Evolutionary conservation across 2,329 filamentous ascomycete genomes (phyloP).

Genomic region (Trichoderma citrinoviride): DNA sequence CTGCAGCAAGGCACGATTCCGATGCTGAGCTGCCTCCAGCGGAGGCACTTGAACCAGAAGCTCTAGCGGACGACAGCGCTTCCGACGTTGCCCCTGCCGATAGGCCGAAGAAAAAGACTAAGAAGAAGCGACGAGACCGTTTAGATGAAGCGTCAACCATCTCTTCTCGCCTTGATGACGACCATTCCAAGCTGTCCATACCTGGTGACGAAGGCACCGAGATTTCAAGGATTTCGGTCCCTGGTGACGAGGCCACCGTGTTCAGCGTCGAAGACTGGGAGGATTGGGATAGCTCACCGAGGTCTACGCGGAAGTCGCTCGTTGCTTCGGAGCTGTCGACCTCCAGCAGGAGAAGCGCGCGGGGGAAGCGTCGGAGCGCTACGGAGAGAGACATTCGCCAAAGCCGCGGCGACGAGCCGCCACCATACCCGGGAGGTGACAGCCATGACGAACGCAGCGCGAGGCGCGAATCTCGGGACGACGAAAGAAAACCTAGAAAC

Average conservation of each 20-base stretch:
- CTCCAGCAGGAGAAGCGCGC: slow-evolving; percentile 41
- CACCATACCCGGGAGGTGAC: slow-evolving; percentile 29
- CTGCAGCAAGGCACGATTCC: neutral
- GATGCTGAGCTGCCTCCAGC: neutral
- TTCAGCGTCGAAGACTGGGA: slow-evolving; percentile 20
- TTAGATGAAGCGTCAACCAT: slow-evolving; percentile 22
- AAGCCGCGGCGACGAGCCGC: slow-evolving; percentile 38
- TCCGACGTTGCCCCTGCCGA: slow-evolving; percentile 1
- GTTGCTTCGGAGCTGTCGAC: slow-evolving; percentile 40
- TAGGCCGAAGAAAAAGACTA: slow-evolving; percentile 15
- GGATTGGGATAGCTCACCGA: slow-evolving; percentile 16
- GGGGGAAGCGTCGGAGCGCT: slow-evolving; percentile 39
- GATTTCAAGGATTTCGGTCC: slow-evolving; percentile 6
- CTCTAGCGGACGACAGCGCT: neutral
- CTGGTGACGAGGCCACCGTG: slow-evolving; percentile 15
- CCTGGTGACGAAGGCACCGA: slow-evolving; percentile 11
- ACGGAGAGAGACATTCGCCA: slow-evolving; percentile 37
- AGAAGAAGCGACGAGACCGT: slow-evolving; percentile 15
- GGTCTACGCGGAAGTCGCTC: slow-evolving; percentile 23
- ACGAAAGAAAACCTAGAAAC: slow-evolving; percentile 36
- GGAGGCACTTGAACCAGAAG: neutral
- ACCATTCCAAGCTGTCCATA: slow-evolving; percentile 30
- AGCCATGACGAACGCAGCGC: slow-evolving; percentile 47
- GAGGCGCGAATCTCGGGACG: slow-evolving; percentile 44
- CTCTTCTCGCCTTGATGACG: slow-evolving; percentile 33